Conservation (phyloP, 2,329 filamentous ascomycete genomes). For the Clonostachys byssicola region DNA sequence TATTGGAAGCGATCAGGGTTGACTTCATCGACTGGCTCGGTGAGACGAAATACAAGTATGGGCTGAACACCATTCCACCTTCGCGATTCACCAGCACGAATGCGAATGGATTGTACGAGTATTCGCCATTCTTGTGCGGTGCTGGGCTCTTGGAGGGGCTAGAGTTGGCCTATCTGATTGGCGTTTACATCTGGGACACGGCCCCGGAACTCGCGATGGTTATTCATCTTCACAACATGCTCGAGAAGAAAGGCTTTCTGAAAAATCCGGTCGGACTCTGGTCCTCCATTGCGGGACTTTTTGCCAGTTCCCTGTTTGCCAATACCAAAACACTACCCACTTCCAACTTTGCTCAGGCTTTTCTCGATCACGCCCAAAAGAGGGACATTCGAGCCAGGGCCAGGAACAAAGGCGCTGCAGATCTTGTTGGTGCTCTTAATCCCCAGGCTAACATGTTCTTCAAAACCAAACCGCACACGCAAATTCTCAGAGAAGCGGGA, state of each 20-base stretch:
- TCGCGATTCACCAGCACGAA: slow-evolving; percentile 34
- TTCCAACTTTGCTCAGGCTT: not conserved
- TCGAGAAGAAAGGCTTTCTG: slow-evolving; percentile 33
- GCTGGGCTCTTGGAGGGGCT: slow-evolving; percentile 37
- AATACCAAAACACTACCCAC: too few species aligned
- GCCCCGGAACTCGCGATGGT: slow-evolving; percentile 29
- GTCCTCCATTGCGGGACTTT: not conserved
- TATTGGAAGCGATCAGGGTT: too few species aligned
- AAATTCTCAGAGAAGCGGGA: not conserved
- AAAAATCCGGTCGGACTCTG: not conserved
- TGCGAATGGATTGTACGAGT: slow-evolving; percentile 40
- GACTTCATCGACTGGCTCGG: not conserved
- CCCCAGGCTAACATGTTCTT: not conserved
- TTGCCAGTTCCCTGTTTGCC: not conserved
- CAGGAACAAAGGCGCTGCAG: not conserved
- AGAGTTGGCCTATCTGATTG: slow-evolving; percentile 25
- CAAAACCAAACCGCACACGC: not conserved
- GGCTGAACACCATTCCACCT: slow-evolving; percentile 8
- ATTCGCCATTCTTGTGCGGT: slow-evolving; percentile 43
- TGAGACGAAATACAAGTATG: not conserved
- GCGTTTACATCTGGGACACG: slow-evolving; percentile 30
- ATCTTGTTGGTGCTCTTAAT: not conserved
- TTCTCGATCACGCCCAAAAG: not conserved
- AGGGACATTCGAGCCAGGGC: not conserved
- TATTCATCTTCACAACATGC: slow-evolving; percentile 43